phyloP scores from a whole-genome alignment of 1,284 basidiomycete species.

The Amylostereum chailletii region DNA sequence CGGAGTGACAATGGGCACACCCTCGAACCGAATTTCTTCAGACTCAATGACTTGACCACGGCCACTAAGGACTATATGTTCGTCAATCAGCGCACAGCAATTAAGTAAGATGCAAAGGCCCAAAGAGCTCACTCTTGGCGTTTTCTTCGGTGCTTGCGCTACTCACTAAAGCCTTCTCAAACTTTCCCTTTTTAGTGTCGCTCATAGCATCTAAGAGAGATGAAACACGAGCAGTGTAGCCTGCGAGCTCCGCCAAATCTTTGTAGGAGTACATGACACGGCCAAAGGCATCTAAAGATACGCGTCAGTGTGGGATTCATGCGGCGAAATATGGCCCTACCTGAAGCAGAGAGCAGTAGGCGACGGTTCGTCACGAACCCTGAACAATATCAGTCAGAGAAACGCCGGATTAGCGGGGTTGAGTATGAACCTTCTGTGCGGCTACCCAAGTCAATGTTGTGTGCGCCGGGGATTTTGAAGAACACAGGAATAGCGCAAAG shows the following conservation, averaged over 20 bases:
- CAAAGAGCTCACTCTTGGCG: slow-evolving; percentile 51
- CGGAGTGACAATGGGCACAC: slow-evolving; percentile 93
- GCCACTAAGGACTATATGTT: slow-evolving; percentile 59
- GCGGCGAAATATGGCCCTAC: slow-evolving; percentile 22
- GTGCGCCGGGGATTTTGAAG: slow-evolving; percentile 73
- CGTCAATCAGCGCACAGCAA: slow-evolving; percentile 1
- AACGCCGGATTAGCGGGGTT: not conserved
- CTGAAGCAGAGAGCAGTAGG: slow-evolving; percentile 77
- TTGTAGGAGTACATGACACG: slow-evolving; percentile 95
- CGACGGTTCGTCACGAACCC: slow-evolving; percentile 93
- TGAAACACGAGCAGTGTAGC: slow-evolving; percentile 90
- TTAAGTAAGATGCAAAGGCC: not conserved
- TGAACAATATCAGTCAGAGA: slow-evolving; percentile 18
- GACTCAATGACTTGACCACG: slow-evolving; percentile 78
- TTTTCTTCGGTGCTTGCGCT: slow-evolving; percentile 74
- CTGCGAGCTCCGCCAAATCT: slow-evolving; percentile 91
- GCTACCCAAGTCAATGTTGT: slow-evolving; percentile 66
- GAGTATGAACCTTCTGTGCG: slow-evolving; percentile 69
- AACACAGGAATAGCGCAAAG: slow-evolving; percentile 95
- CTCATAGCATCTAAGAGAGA: slow-evolving; percentile 89
- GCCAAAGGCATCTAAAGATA: slow-evolving; percentile 58
- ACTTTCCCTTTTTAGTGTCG: slow-evolving; percentile 78
- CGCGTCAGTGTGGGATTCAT: slow-evolving; percentile 1
- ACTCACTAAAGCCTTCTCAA: slow-evolving; percentile 83
- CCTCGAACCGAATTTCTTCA: slow-evolving; percentile 85